Evolutionary conservation across 1,284 basidiomycete species (phyloP), one percentile per base, ranked within the genome.

Genomic region (Ganoderma multipileum): DNA sequence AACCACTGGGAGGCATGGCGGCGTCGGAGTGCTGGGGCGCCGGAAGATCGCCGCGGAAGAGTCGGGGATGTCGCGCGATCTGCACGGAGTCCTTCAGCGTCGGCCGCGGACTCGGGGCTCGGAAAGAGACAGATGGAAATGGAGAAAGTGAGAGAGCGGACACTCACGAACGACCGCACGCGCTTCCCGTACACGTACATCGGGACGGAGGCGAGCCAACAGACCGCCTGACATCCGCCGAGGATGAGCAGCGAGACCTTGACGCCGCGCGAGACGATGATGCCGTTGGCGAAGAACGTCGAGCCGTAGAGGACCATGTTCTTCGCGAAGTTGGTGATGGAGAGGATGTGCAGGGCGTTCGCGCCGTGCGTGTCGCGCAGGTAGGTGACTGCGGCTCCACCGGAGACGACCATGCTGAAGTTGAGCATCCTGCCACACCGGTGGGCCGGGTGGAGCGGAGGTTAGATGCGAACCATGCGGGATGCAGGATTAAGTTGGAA

Each of bases 141-240:
- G 1, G 33, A 33, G 33, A 1, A 8, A 33, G 33, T 5, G 33
- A 33, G 33, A 33, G 33, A 8, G 33, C 4, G 33, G 6, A 44
- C 44, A 80, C 82, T 76, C 70, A 83, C 82, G 68, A 78, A 83
- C 1, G 82, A 81, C 67, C 82, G 72, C 20, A 79, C 79, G 36
- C 82, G 75, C 75, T 84, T 84, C n/a, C 83, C 82, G 63, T 75
- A 83, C 39, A 84, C 73, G 71, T 82, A 83, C 81, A 83, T 83
- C 36, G 83, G 82, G 28, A 83, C 76, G 9, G 80, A 80, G 14
- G 78, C 75, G 26, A 81, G 67, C 78, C 81, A 83, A 68, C 82
- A 83, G 59, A 80, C 75, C 8, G 80, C 80, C 69, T 83, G 82
- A 67, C 81, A 81, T 11, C 71, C 78, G 23, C 79, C 80, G 23